A percentile compares a stretch with the other conserved stretches of the same genome.
Evolutionary conservation across 768 basidiomycete genomes (phyloP).

Genomic region (Panaeolus papilionaceus): DNA sequence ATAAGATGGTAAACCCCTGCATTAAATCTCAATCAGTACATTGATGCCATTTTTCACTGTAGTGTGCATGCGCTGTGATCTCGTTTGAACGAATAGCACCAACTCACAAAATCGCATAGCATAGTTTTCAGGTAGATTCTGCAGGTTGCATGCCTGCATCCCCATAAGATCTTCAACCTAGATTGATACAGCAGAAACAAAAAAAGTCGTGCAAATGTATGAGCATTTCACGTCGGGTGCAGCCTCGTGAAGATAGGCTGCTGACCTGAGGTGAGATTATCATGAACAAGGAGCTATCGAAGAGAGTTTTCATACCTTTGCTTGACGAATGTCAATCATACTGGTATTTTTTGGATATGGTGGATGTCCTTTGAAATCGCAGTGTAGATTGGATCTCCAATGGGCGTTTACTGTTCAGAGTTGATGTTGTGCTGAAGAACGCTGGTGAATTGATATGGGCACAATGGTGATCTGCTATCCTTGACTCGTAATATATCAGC

Average conservation of each 20-base stretch:
- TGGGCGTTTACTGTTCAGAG: too few species aligned
- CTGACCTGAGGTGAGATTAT: conserved; percentile 27
- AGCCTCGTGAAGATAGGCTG: conserved; percentile 15
- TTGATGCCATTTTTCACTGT: neutral
- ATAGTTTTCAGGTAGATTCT: conserved; percentile 94
- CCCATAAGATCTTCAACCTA: conserved; percentile 88
- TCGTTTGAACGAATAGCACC: neutral
- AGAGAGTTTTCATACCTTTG: conserved; percentile 41
- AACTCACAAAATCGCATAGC: conserved; percentile 77
- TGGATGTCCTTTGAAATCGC: neutral
- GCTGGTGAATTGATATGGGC: too few species aligned
- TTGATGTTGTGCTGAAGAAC: too few species aligned
- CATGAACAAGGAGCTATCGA: conserved; percentile 19
- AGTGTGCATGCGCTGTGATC: too few species aligned
- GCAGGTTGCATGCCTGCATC: conserved; percentile 94
- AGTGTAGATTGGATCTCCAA: too few species aligned
- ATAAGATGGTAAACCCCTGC: conserved; percentile 88
- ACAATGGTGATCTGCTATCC: too few species aligned
- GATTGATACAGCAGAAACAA: conserved; percentile 17
- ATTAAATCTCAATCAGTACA: neutral
- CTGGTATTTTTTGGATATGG: neutral
- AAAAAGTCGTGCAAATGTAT: conserved; percentile 19
- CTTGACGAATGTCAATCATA: conserved; percentile 57
- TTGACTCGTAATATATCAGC: too few species aligned
- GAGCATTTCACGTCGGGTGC: conserved; percentile 19